These are phyloP conservation scores for Asterochloris erici DNA, from an alignment of 139 green algal species.

Conservation along the genomic window DNA sequence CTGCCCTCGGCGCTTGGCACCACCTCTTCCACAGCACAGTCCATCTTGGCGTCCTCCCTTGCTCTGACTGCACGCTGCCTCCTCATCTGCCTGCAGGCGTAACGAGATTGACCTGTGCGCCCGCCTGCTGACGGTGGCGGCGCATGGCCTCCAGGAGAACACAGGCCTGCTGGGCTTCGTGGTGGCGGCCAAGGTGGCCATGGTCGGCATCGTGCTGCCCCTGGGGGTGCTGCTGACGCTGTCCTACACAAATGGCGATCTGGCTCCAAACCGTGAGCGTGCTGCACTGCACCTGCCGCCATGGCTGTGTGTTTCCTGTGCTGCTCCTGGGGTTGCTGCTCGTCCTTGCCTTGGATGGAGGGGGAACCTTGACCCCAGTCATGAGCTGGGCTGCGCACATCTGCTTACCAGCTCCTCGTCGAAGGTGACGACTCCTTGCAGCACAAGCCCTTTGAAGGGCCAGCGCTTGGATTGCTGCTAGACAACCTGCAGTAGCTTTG, in stretches of 20 bases:
- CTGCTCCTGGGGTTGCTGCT: neutral
- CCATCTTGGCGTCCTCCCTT: too few relatives aligned
- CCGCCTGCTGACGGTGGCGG: slow-evolving; percentile 43
- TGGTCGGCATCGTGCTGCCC: slow-evolving; percentile 8
- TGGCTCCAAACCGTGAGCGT: slow-evolving; percentile 35
- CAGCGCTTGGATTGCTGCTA: neutral
- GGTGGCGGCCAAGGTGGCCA: slow-evolving; percentile 2
- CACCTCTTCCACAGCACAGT: too few relatives aligned
- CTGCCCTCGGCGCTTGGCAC: too few relatives aligned
- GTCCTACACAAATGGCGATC: slow-evolving; percentile 41
- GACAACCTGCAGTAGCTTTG: neutral
- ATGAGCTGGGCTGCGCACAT: neutral
- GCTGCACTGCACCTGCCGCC: neutral
- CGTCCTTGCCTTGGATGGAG: neutral
- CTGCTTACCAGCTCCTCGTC: neutral
- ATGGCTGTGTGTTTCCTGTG: neutral
- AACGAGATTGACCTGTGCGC: slow-evolving; percentile 49
- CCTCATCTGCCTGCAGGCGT: slow-evolving; percentile 21
- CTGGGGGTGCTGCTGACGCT: slow-evolving; percentile 13
- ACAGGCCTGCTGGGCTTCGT: slow-evolving; percentile 18
- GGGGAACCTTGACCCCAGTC: neutral
- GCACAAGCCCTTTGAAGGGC: too few relatives aligned
- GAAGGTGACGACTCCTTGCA: neutral
- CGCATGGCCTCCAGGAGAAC: slow-evolving; percentile 44
- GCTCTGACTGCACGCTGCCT: too few relatives aligned